A percentile compares a stretch with the other conserved stretches of the same genome.
Conservation (phyloP, 2,329 filamentous ascomycete species). For the Aureobasidium sp. region DNA sequence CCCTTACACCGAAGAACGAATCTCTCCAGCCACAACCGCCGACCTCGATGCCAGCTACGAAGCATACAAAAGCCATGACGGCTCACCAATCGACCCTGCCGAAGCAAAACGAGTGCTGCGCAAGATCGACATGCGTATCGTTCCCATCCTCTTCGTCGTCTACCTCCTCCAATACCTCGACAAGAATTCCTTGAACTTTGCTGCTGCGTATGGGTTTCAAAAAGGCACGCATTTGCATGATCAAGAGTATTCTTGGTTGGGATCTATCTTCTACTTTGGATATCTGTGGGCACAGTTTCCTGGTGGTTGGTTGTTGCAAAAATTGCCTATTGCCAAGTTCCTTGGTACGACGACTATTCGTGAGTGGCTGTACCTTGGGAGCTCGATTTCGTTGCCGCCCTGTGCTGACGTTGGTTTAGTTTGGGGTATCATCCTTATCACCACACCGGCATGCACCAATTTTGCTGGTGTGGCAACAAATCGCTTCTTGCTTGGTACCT, state of each 20-base stretch:
- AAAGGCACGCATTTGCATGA: conserved; percentile 42
- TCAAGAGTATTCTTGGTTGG: conserved; percentile 48
- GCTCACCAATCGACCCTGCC: not conserved
- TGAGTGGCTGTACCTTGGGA: not conserved
- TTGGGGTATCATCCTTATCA: conserved; percentile 37
- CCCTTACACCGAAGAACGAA: not conserved
- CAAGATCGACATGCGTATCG: conserved; percentile 31
- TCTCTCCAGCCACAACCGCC: not conserved
- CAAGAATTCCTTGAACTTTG: conserved; percentile 37
- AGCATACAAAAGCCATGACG: conserved; percentile 22
- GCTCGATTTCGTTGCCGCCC: no score
- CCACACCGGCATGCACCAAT: conserved; percentile 34
- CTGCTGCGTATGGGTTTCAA: conserved; percentile 43
- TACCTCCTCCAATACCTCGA: conserved; percentile 37
- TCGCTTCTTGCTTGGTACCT: conserved; percentile 31
- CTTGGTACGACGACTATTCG: conserved; percentile 28
- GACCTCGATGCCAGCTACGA: conserved; percentile 25
- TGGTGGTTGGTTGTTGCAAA: conserved; percentile 38
- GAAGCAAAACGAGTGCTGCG: conserved; percentile 28
- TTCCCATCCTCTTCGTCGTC: conserved; percentile 28
- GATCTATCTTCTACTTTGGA: conserved; percentile 45
- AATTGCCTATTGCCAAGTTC: conserved; percentile 41
- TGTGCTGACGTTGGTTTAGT: conserved; percentile 11
- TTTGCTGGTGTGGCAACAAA: conserved; percentile 34
- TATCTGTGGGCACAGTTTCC: conserved; percentile 42